phyloP scores from a whole-genome alignment of 2,329 filamentous ascomycete genomes.

The Rutstroemia sp. region DNA sequence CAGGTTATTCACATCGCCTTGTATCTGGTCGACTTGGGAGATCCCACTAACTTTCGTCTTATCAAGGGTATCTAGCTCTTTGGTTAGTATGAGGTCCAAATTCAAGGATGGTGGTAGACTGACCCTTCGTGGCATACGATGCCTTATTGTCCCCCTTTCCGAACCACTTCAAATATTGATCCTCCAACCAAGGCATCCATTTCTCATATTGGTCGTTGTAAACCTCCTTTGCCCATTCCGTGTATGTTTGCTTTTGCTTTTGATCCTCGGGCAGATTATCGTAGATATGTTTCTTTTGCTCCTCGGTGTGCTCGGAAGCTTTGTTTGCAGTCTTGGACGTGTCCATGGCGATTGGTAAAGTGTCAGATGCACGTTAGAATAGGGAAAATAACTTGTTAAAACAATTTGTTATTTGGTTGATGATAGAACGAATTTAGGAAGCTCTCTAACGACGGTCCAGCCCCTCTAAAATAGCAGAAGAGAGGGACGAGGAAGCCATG shows the following conservation, averaged over 20 bases:
- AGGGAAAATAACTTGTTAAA: too few species aligned
- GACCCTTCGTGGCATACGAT: conserved; percentile 62
- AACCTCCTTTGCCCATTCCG: conserved; percentile 50
- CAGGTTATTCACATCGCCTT: conserved; percentile 5
- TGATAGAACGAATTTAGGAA: too few species aligned
- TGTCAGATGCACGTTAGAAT: too few species aligned
- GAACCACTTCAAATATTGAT: conserved; percentile 64
- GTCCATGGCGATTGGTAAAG: background rate
- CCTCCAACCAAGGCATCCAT: conserved; percentile 73
- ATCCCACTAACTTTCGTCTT: conserved; percentile 64
- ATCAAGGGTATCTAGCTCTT: conserved; percentile 50
- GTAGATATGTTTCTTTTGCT: conserved; percentile 16
- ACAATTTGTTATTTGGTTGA: too few species aligned
- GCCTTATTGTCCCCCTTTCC: conserved; percentile 67
- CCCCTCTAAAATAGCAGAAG: too few species aligned
- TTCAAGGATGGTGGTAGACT: conserved; percentile 10
- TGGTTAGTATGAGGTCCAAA: background rate
- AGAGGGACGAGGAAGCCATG: background rate
- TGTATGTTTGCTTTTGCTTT: conserved; percentile 24
- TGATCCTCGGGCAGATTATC: conserved; percentile 15
- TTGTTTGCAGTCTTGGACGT: background rate
- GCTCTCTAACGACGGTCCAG: too few species aligned
- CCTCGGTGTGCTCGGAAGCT: conserved; percentile 11
- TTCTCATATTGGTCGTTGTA: conserved; percentile 68
- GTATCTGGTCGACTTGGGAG: conserved; percentile 30